Evolutionary conservation across 306 rosid genomes (phyloP), one percentile per base, ranked within the genome.

Genomic region (Notholithocarpus densiflorus): DNA sequence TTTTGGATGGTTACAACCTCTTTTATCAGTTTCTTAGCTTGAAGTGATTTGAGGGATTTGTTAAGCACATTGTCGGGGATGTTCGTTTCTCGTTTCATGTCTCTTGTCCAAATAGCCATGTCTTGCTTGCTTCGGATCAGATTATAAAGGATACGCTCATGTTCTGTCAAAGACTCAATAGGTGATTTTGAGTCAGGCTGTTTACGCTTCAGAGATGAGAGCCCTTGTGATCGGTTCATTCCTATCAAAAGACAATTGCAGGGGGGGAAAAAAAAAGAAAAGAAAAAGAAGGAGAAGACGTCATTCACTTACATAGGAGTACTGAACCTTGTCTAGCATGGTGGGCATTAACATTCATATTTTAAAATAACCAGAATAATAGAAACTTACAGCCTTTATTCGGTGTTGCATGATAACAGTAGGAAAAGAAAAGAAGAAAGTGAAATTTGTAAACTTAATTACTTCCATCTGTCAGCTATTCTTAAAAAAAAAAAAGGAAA

Each of bases 81-180:
- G 48, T 83, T 83, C 12, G 90, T 80, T 81, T 90, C 93, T 24
- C 80, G 54, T 74, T 81, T 89, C 82, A 94, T 56, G 77, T 94
- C 96, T 18, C 75, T 72, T 15, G 73, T 77, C 92, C 96, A 88
- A 51, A 94, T 92, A 32, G 88, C 94, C 89, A 88, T 80, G 82
- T 81, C 85, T 68, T 76, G 71, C 80, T 83, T 90, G 81, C 93
- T 75, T 73, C 68, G 53, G 62, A 94, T 89, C 52, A 89, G 84
- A 61, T 85, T 75, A 78, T 85, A 87, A 11, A 92, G 76, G 26
- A 75, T 27, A 24, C 72, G 77, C 74, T 94, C 96, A 4, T 75
- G 86, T 2, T 83, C 88, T 1, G 90, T 80, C 79, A 94, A 73
- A 73, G 87, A 76, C 15, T 19, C 83, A 1, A 77, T 51, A 6